phyloP scores from a whole-genome alignment of 495 filamentous ascomycete genomes.

The Chaetomium fimeti region DNA sequence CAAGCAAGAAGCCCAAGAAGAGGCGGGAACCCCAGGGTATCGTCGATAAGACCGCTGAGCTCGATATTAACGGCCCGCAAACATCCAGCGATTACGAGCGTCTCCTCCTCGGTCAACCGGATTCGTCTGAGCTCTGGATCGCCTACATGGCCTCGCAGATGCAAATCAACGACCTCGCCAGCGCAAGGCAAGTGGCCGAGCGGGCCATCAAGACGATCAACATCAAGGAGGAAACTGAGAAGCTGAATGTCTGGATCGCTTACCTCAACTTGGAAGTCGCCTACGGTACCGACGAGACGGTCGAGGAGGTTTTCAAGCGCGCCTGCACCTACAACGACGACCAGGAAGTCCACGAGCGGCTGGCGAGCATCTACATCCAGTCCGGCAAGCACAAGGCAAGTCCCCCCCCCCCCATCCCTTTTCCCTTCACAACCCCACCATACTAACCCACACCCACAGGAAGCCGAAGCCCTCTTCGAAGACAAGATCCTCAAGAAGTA shows the following conservation, averaged over 20 bases:
- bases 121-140: conserved; percentile 87
- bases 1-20: conserved; percentile 72
- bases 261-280: conserved; percentile 90
- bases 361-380: conserved; percentile 92
- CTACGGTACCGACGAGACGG: conserved; percentile 80
- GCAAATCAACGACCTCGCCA: conserved; percentile 79
- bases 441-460: conserved; percentile 54
- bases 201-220: conserved; percentile 85
- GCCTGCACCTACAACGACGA: conserved; percentile 93
- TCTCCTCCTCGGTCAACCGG: conserved; percentile 83
- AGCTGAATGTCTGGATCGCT: conserved; percentile 91
- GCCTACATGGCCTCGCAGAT: conserved; percentile 97
- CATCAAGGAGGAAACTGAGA: conserved; percentile 82
- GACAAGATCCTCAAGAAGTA: conserved; percentile 76
- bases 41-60: conserved; percentile 81
- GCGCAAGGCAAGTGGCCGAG: conserved; percentile 82
- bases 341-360: conserved; percentile 81
- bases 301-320: conserved; percentile 85
- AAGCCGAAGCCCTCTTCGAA: conserved; percentile 88
- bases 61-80: conserved; percentile 87
- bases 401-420: not conserved
- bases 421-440: conserved; percentile 5
- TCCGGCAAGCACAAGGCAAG: conserved; percentile 71
- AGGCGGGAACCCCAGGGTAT: conserved; percentile 74
- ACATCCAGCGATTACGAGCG: conserved; percentile 89